Evolutionary conservation across 257 asterid genomes (phyloP), one percentile per base, ranked within the genome.

Genomic region (Perilla frutescens): DNA sequence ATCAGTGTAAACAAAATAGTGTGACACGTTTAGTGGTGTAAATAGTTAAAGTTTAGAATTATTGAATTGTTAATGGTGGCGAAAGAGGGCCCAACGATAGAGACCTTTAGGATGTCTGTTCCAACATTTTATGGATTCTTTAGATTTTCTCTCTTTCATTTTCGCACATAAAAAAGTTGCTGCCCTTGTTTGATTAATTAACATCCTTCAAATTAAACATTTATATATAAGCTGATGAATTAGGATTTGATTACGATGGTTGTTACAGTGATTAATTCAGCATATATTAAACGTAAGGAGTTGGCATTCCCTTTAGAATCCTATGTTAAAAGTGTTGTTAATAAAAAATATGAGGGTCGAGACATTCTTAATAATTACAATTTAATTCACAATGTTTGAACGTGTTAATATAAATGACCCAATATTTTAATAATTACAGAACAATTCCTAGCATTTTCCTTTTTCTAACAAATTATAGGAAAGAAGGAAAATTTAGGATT

Each of bases 151-250:
- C 12, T 37, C 69, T 48, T 40, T 44, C 71, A 13, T 78, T 75
- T 58, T 63, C 44, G 4, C 65, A 47, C 54, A 40, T 9, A 72
- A 14, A 76, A 77, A 68, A 72, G 56, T n/a, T 55, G 68, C 48
- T 76, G 71, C 62, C 77, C 74, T 76, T 32, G 72, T 62, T 9
- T 45, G 51, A 48, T 72, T 70, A 51, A 64, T 47, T 57, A 69
- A 64, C n/a, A 44, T 5, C 34, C 7, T 20, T 61, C 61, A 20
- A 15, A 68, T 3, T 13, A 34, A 4, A 55, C 7, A 14, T 39
- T 37, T 15, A 8, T 40, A 40, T 20, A 4, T 51, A n/a, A 20
- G 36, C 31, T 20, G 26, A 51, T 64, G 39, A 53, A 31, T 45
- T 8, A 5, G 14, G 39, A 59, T 58, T 20, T 50, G 74, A 74